A percentile compares a stretch with the other conserved stretches of the same genome.
phyloP scores from a whole-genome alignment of 352 stramenopile species.

The Thalassiosira mediterranea region DNA sequence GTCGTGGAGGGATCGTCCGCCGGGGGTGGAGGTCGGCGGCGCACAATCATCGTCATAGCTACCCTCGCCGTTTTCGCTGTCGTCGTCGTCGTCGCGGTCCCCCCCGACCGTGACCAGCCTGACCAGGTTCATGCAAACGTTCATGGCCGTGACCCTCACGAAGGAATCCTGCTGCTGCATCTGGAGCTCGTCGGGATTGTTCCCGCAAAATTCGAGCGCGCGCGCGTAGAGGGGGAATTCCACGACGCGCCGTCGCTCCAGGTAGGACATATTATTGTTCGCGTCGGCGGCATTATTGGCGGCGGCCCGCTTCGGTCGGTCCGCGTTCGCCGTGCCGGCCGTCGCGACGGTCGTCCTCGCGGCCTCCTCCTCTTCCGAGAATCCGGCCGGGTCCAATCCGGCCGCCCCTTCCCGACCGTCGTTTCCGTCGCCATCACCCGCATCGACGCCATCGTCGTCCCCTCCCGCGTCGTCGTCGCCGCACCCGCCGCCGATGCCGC shows the following conservation, averaged over 20 bases:
- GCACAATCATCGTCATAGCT: slow-evolving; percentile 7
- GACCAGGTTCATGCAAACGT: slow-evolving; percentile 84
- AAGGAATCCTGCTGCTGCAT: slow-evolving; percentile 73
- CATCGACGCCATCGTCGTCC: slow-evolving; percentile 12
- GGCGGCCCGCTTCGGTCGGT: neutral
- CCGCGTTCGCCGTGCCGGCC: neutral
- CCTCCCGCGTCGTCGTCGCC: neutral
- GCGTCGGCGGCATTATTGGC: neutral
- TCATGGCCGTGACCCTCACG: slow-evolving; percentile 81
- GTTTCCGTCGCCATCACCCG: neutral
- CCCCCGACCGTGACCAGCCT: slow-evolving; percentile 60
- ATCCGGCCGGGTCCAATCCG: neutral
- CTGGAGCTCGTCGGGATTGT: slow-evolving; percentile 76
- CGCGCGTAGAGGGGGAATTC: slow-evolving; percentile 83
- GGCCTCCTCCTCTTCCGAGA: neutral
- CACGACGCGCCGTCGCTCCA: slow-evolving; percentile 31
- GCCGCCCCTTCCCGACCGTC: neutral
- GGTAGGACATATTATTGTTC: slow-evolving; percentile 6
- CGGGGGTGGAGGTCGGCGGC: slow-evolving; percentile 49
- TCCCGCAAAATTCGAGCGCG: slow-evolving; percentile 79
- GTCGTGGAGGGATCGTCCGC: slow-evolving; percentile 63
- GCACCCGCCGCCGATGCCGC: neutral
- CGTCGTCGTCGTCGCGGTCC: slow-evolving; percentile 6
- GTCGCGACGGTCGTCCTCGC: neutral
- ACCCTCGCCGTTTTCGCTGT: slow-evolving; percentile 8